Conservation (phyloP, 2,329 filamentous ascomycete genomes). For the Didymellaceae sp. region DNA sequence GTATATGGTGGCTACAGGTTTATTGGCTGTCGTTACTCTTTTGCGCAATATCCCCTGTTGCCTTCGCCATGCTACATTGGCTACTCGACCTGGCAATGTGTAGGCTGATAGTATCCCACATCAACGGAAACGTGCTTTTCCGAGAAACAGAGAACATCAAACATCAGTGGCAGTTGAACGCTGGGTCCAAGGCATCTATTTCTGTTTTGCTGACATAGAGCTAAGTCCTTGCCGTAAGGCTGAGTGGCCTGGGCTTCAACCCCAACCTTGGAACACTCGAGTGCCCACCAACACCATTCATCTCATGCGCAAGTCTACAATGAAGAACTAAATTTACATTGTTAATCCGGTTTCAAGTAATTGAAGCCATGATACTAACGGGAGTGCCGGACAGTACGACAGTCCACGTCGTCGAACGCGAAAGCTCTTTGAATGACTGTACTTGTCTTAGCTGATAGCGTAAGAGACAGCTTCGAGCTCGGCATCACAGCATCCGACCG, state of each 20-base stretch:
- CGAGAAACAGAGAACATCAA: not conserved
- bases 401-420: not conserved
- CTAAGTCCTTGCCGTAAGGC: slow-evolving; percentile 25
- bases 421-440: no score
- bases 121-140: slow-evolving; percentile 1
- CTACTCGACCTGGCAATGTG: no score
- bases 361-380: not conserved
- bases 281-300: slow-evolving; percentile 5
- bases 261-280: no score
- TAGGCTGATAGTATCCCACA: no score
- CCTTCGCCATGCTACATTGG: no score
- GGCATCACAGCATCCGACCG: no score
- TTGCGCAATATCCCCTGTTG: no score
- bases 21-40: no score
- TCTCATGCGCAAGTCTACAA: slow-evolving; percentile 5
- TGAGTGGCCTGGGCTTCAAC: slow-evolving; percentile 17
- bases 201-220: slow-evolving; percentile 34
- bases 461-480: no score
- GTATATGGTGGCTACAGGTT: not conserved
- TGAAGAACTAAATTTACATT: slow-evolving; percentile 9
- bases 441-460: no score
- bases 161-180: no score
- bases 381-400: not conserved
- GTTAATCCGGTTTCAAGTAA: not conserved
- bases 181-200: no score